phyloP scores from a whole-genome alignment of 1,284 basidiomycete genomes.

The Cryptococcus amylolentus region DNA sequence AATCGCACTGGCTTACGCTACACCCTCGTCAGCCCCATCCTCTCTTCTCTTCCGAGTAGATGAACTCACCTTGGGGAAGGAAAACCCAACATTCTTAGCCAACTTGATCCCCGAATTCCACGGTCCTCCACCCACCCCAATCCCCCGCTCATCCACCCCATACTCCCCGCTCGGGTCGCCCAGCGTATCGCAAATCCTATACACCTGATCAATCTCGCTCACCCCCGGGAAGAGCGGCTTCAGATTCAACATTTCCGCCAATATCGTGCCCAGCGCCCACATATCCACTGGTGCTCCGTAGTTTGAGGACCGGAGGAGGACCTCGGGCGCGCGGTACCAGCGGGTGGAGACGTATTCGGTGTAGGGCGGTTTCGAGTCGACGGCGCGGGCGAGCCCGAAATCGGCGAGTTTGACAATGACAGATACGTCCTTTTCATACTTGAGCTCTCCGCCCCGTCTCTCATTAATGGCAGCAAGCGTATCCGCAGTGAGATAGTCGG shows the following conservation, averaged over 20 bases:
- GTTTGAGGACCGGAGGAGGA: conserved; percentile 82
- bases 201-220: conserved; percentile 89
- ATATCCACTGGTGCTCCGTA: conserved; percentile 97
- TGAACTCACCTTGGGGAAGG: conserved; percentile 72
- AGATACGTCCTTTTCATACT: conserved; percentile 83
- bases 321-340: conserved; percentile 99
- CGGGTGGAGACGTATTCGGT: conserved; percentile 98
- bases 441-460: conserved; percentile 12
- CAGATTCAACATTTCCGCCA: conserved; percentile 93
- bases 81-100: conserved; percentile 80
- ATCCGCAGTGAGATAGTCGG: conserved; percentile 73
- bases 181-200: conserved; percentile 80
- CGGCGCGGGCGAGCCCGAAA: conserved; percentile 94
- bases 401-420: conserved; percentile 98
- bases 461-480: conserved; percentile 37
- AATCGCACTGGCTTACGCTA: conserved; percentile 75
- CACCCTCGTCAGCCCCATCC: not conserved
- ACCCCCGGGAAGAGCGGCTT: conserved; percentile 97
- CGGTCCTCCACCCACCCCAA: conserved; percentile 74
- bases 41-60: not conserved
- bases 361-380: conserved; percentile 82
- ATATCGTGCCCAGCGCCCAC: conserved; percentile 98
- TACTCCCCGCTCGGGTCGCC: conserved; percentile 88
- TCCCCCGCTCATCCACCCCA: conserved; percentile 68
- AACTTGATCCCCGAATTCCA: conserved; percentile 84